phyloP scores from a whole-genome alignment of 75 land plant genomes.

The Pseudotsuga menziesii region DNA sequence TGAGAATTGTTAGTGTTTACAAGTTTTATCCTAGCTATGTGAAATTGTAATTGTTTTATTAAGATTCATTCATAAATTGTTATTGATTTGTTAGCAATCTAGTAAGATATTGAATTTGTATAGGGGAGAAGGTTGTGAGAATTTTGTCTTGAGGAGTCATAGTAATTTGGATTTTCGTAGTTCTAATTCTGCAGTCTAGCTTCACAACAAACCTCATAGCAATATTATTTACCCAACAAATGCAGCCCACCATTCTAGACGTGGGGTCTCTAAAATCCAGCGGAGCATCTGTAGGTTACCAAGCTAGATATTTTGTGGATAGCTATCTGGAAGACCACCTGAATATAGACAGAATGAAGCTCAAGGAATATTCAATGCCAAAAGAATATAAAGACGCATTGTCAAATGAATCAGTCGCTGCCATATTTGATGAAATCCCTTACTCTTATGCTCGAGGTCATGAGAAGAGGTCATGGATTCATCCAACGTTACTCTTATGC shows the following conservation, averaged over 20 bases:
- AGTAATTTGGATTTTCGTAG: slow-evolving; percentile 35
- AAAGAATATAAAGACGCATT: slow-evolving; percentile 43
- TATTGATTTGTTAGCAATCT: background rate
- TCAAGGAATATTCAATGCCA: slow-evolving; percentile 16
- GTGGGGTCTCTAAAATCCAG: slow-evolving; percentile 10
- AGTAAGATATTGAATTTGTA: background rate
- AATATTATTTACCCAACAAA: slow-evolving; percentile 24
- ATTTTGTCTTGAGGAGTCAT: slow-evolving; percentile 20
- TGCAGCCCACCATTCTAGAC: slow-evolving; percentile 23
- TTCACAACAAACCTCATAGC: slow-evolving; percentile 56
- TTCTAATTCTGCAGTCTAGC: slow-evolving; percentile 33
- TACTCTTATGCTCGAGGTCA: no score
- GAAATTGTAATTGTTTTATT: no score
- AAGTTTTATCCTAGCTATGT: no score
- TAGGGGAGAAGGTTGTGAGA: slow-evolving; percentile 53
- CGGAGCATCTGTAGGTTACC: slow-evolving; percentile 29
- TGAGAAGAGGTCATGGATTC: no score
- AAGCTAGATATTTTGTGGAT: slow-evolving; percentile 31
- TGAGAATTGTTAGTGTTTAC: no score
- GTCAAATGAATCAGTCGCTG: slow-evolving; percentile 19
- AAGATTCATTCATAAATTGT: no score
- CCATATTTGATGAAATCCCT: slow-evolving; percentile 67
- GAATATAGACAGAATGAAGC: slow-evolving; percentile 22
- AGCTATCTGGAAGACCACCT: no score
- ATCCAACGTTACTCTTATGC: no score